Conservation (phyloP, 2,329 filamentous ascomycete species). For the Onygena corvina region DNA sequence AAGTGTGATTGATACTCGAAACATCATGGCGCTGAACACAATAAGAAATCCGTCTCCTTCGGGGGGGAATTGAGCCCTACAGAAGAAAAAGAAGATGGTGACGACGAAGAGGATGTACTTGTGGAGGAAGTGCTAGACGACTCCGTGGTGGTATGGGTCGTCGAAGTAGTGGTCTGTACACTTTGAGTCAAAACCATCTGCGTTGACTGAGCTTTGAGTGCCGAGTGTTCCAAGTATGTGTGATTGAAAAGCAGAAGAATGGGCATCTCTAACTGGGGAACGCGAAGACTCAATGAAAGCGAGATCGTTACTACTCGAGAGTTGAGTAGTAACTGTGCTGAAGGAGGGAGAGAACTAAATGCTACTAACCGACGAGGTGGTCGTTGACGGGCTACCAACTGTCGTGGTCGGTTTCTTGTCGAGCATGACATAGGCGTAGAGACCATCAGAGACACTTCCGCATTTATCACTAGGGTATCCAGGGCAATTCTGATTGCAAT, state of each 20-base stretch:
- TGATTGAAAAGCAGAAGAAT: neutral
- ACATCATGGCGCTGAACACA: neutral
- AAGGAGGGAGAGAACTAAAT: conserved; percentile 8
- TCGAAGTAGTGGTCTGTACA: conserved; percentile 7
- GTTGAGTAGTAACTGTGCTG: conserved; percentile 6
- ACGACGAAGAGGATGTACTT: neutral
- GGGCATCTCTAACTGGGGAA: neutral
- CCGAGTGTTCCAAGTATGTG: neutral
- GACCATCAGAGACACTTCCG: conserved; percentile 28
- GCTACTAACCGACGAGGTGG: conserved; percentile 15
- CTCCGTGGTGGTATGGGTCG: conserved; percentile 10
- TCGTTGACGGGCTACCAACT: conserved; percentile 13
- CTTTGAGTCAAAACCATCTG: conserved; percentile 9
- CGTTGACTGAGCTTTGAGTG: conserved; percentile 1
- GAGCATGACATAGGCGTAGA: conserved; percentile 36
- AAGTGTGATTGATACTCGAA: neutral
- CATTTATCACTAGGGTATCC: conserved; percentile 39
- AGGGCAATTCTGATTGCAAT: conserved; percentile 34
- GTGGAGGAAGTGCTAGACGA: conserved; percentile 4
- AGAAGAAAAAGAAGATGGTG: conserved; percentile 3
- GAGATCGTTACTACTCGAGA: neutral
- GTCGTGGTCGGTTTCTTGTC: conserved; percentile 22
- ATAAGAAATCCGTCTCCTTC: neutral
- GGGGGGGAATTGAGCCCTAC: neutral
- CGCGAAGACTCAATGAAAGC: conserved; percentile 1